Conservation (phyloP, 2,329 filamentous ascomycete species). For the Cercospora canescens region DNA sequence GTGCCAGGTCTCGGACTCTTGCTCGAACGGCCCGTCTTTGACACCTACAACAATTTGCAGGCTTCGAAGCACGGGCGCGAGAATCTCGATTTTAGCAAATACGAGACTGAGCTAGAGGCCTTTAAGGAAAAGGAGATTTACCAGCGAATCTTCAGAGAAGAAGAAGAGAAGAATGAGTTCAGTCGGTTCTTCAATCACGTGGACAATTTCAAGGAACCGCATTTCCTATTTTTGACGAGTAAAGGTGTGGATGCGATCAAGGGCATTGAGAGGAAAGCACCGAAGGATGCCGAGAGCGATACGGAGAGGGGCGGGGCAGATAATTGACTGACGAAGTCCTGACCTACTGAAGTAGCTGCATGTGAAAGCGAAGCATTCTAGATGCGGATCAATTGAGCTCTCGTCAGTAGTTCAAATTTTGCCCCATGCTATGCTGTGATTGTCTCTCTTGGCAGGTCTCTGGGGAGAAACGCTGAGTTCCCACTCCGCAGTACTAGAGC, state of each 20-base stretch:
- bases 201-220: conserved; percentile 51
- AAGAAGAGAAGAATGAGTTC: conserved; percentile 77
- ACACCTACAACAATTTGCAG: conserved; percentile 78
- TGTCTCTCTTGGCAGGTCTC: not conserved
- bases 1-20: conserved; percentile 85
- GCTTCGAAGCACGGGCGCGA: conserved; percentile 63
- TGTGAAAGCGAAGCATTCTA: not conserved
- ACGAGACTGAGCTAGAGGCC: conserved; percentile 73
- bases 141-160: conserved; percentile 83
- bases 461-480: not conserved
- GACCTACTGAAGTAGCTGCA: not conserved
- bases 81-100: conserved; percentile 75
- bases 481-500: not conserved
- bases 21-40: conserved; percentile 88
- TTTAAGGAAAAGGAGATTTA: conserved; percentile 96
- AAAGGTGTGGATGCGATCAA: conserved; percentile 48
- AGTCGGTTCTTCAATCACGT: conserved; percentile 51
- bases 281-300: conserved; percentile 8
- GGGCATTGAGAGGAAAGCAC: conserved; percentile 25
- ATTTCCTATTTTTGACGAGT: conserved; percentile 53
- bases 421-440: not conserved
- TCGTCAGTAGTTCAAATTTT: not conserved
- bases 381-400: not conserved
- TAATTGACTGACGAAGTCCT: not conserved
- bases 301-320: conserved; percentile 1